Evolutionary conservation across 2,329 filamentous ascomycete species (phyloP).

Genomic region (Monosporascus sp.): DNA sequence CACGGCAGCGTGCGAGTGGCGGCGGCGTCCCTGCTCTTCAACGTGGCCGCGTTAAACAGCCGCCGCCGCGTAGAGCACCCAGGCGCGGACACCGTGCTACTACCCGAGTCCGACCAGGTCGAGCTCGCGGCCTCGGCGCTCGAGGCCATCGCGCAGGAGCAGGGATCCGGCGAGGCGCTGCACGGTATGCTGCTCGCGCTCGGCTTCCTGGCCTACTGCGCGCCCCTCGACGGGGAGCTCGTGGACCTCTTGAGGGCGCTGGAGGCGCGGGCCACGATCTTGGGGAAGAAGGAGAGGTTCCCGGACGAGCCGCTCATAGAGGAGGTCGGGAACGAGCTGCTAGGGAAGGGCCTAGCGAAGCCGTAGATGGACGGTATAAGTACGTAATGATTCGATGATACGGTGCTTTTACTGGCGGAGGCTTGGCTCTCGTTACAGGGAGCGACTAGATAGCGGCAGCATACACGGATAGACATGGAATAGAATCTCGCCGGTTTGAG

Average conservation of each 20-base stretch:
- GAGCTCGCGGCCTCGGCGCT: slow-evolving; percentile 77
- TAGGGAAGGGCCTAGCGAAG: slow-evolving; percentile 44
- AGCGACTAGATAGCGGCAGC: too few relatives aligned
- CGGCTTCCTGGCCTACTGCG: slow-evolving; percentile 70
- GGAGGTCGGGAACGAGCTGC: slow-evolving; percentile 47
- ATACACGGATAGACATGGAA: too few relatives aligned
- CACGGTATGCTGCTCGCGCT: slow-evolving; percentile 72
- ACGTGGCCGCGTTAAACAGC: slow-evolving; percentile 48
- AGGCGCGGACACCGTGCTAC: slow-evolving; percentile 15
- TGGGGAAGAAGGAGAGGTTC: slow-evolving; percentile 52
- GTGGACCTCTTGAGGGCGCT: slow-evolving; percentile 72
- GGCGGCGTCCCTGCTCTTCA: slow-evolving; percentile 78
- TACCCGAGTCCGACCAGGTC: slow-evolving; percentile 68
- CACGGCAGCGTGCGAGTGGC: slow-evolving; percentile 74
- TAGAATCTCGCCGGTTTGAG: too few relatives aligned
- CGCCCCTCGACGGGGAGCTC: slow-evolving; percentile 67
- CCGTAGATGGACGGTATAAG: slow-evolving; percentile 8
- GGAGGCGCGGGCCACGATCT: slow-evolving; percentile 64
- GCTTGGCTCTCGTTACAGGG: too few relatives aligned
- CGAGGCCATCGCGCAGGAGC: slow-evolving; percentile 61
- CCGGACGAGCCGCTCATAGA: slow-evolving; percentile 51
- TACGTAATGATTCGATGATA: too few relatives aligned
- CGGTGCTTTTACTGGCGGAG: too few relatives aligned
- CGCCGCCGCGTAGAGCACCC: too few relatives aligned
- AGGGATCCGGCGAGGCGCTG: slow-evolving; percentile 62